These are phyloP conservation scores for Fraxinus ornus DNA, from an alignment of 305 asterid genomes.

Conservation along the genomic window DNA sequence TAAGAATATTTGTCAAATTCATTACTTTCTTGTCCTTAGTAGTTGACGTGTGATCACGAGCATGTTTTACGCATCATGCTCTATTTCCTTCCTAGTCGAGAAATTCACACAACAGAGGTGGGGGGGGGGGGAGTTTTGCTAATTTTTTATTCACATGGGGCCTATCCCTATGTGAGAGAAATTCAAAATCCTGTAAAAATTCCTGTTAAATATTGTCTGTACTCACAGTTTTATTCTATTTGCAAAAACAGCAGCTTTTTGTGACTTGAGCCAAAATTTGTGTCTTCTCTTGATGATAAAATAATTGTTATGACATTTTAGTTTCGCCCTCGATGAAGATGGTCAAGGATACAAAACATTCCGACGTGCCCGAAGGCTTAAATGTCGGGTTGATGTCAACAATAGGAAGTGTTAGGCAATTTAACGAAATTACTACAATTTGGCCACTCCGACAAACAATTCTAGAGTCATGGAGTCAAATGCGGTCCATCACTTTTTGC, in stretches of 20 bases:
- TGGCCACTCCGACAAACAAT: neutral
- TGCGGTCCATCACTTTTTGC: neutral
- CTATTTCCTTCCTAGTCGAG: neutral
- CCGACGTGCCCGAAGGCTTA: neutral
- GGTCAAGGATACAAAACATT: neutral
- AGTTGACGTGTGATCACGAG: neutral
- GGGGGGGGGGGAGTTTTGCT: too few species aligned
- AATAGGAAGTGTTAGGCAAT: neutral
- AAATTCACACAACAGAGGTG: too few species aligned
- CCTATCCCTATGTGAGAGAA: too few species aligned
- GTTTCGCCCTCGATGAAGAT: neutral
- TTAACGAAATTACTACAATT: neutral
- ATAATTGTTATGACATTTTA: neutral
- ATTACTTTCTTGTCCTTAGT: neutral
- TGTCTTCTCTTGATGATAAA: neutral
- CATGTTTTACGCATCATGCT: neutral
- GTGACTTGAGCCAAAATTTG: neutral
- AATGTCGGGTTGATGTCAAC: neutral
- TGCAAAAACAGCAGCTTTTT: too few species aligned
- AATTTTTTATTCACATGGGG: too few species aligned
- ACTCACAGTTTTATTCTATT: too few species aligned
- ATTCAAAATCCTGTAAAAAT: too few species aligned
- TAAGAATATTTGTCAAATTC: neutral
- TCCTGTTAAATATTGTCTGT: too few species aligned
- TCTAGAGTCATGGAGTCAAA: neutral